Evolutionary conservation across 495 filamentous ascomycete genomes (phyloP).

Genomic region (Extremus antarcticus): DNA sequence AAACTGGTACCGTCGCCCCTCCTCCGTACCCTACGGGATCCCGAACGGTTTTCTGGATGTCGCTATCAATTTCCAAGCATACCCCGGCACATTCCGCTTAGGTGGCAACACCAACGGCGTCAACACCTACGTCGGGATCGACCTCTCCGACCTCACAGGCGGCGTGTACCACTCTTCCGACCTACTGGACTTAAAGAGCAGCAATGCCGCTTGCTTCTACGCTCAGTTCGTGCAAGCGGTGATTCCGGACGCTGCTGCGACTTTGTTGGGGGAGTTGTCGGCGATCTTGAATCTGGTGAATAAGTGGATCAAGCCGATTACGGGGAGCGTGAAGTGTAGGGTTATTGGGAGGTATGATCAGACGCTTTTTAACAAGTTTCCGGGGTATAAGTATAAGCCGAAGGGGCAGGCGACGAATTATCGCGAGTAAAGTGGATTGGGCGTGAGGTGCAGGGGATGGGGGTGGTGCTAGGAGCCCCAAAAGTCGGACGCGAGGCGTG

Average conservation of each 20-base stretch:
- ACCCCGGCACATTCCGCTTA: slow-evolving; percentile 29
- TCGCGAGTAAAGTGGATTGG: not conserved
- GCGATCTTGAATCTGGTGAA: slow-evolving; percentile 12
- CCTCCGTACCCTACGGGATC: slow-evolving; percentile 33
- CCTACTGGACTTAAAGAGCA: slow-evolving; percentile 4
- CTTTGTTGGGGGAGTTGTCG: not conserved
- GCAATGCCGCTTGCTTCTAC: not conserved
- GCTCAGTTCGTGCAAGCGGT: not conserved
- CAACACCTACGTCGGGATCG: slow-evolving; percentile 44
- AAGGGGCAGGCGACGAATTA: not conserved
- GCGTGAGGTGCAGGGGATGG: too few species aligned
- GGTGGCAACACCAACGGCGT: slow-evolving; percentile 48
- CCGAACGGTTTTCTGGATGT: slow-evolving; percentile 33
- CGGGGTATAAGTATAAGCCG: slow-evolving; percentile 9
- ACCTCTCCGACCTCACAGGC: slow-evolving; percentile 36
- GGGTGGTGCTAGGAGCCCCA: too few species aligned
- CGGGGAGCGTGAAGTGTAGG: slow-evolving; percentile 10
- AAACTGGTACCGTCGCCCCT: slow-evolving; percentile 48
- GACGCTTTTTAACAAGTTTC: slow-evolving; percentile 17
- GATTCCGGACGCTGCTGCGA: not conserved
- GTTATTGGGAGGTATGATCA: slow-evolving; percentile 13
- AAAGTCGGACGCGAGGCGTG: too few species aligned
- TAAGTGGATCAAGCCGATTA: slow-evolving; percentile 13
- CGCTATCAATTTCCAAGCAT: slow-evolving; percentile 19
- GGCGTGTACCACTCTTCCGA: not conserved